phyloP scores from a whole-genome alignment of 106 monocot genomes.

The Hemerocallis citrina region DNA sequence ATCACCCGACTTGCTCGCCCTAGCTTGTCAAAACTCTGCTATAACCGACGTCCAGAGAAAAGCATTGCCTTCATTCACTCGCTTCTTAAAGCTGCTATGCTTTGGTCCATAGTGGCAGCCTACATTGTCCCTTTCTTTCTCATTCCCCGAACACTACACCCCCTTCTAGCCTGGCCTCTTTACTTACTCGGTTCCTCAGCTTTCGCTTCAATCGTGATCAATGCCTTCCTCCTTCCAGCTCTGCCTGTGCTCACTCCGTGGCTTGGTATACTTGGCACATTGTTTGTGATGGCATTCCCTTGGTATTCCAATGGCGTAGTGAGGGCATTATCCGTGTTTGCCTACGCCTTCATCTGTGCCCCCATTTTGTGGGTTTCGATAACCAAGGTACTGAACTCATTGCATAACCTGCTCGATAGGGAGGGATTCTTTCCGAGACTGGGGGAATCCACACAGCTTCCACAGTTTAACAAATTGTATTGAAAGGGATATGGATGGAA shows the following conservation, averaged over 20 bases:
- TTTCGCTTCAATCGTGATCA: conserved; percentile 40
- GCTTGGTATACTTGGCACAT: conserved; percentile 30
- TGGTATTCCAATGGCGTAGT: conserved; percentile 63
- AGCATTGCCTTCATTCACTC: conserved; percentile 26
- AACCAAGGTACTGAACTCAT: conserved; percentile 18
- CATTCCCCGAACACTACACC: conserved; percentile 61
- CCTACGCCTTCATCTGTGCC: conserved; percentile 35
- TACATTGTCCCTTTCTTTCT: conserved; percentile 67
- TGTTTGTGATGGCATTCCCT: conserved; percentile 51
- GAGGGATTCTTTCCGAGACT: conserved; percentile 56
- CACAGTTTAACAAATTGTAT: conserved; percentile 50
- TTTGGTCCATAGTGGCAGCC: conserved; percentile 47
- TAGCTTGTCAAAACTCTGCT: conserved; percentile 59
- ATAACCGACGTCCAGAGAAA: conserved; percentile 53
- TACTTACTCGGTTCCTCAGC: conserved; percentile 50
- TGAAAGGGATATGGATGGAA: conserved; percentile 4
- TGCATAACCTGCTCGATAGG: conserved; percentile 42
- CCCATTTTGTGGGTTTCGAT: conserved; percentile 48
- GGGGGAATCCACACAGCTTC: conserved; percentile 44
- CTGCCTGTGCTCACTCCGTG: conserved; percentile 40
- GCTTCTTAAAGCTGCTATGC: conserved; percentile 27
- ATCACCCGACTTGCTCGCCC: conserved; percentile 46
- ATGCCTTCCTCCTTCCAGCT: conserved; percentile 39
- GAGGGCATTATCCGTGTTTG: conserved; percentile 36
- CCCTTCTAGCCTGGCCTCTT: conserved; percentile 58